Evolutionary conservation across 495 filamentous ascomycete species (phyloP), one percentile per base, ranked within the genome.

Genomic region (Talaromyces proteolyticus): DNA sequence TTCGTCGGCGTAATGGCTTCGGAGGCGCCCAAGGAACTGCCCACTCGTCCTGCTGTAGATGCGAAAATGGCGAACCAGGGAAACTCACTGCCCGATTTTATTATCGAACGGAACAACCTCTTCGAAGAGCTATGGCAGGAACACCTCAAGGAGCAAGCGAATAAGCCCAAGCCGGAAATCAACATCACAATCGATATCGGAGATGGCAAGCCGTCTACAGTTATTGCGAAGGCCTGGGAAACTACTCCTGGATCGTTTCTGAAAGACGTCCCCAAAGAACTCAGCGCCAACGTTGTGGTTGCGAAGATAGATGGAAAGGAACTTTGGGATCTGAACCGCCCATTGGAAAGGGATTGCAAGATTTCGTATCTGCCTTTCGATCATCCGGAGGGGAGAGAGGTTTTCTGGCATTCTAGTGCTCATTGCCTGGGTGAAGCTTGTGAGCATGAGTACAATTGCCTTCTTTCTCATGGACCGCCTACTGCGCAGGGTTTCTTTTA

Each of bases 401-500:
- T 93, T 6, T 95, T 92, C 62, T 94, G 89, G 90, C 93, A 98
- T 66, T 91, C 86, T 3, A 89, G 84, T 54, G 93, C 93, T 22
- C 93, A 98, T 66, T 78, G 89, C 49, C 81, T 98, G n/a, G 93
- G 93, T 49, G 92, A 96, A 66, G 89, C 90, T 42, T 87, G 84
- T 37, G 94, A 98, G 66, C 80, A 84, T 53, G 80, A 91, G 54
- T 98, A 87, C 63, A 87, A 86, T 41, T 96, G 91, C 69, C 81
- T 91, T 51, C 77, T 98, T 42, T 95, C 89, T 55, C 90, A 95
- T 59, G 93, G 93, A 7, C 93, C 93, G 18, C 93, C 91, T 6
- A 89, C 89, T 25, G 83, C 91, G 12, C 85, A 91, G 66, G 93
- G 94, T 29, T 98, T 97, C 78, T 97, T 94, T 75, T 97, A 97